Base-by-base conservation (phyloP, 495 filamentous ascomycete species). In the Barbatosphaeria neglecta region DNA sequence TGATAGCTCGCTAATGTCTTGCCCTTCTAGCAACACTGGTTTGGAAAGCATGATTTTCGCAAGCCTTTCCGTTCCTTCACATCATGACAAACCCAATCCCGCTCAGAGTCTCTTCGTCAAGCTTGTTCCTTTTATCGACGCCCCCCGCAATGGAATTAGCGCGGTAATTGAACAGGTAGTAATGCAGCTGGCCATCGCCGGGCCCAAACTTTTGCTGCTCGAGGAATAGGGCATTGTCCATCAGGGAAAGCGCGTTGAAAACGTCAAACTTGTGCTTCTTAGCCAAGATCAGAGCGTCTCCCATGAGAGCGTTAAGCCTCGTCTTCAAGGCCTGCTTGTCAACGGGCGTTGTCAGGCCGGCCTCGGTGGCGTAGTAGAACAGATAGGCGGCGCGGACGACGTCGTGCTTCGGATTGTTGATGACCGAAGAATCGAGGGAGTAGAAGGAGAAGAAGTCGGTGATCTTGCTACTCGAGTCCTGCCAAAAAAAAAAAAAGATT, bases 361-460 rank as follows among this genome's bases (percentile, higher is more conserved):
- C 69, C 57, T 96, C 90, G 19, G 84, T 83, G 19, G 88, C 92
- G 53, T 97, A 97, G 68, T 98, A 98, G 67, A 87, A 98, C 20
- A 97, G 73, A 56, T 98, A 98, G 18, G 92, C 92, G 4, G 89
- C 93, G 28, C 80, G 79, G 52, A 98, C 76, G 38, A 73, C 66
- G 3, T 81, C 71, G 63, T 95, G 78, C 61, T 90, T 90, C 18
- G 74, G 67, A 56, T 85, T 77, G 33, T 79, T 72, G 46, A 97
- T 90, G 41, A 95, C 86, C 2, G 87, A 87, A 3, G 87, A 94
- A 55, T 93, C 87, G n/a, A 98, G 80, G 56, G 75, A 77, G 67
- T 96, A 97, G 67, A 96, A 98, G 13, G 88, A 95, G 67, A 96
- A 81, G 65, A 93, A 96, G 65, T 98, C 92, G 23, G 86, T 94